These are phyloP conservation scores for Tetracentron sinense DNA, from an alignment of 164 flowering plant species.

Conservation along the genomic window DNA sequence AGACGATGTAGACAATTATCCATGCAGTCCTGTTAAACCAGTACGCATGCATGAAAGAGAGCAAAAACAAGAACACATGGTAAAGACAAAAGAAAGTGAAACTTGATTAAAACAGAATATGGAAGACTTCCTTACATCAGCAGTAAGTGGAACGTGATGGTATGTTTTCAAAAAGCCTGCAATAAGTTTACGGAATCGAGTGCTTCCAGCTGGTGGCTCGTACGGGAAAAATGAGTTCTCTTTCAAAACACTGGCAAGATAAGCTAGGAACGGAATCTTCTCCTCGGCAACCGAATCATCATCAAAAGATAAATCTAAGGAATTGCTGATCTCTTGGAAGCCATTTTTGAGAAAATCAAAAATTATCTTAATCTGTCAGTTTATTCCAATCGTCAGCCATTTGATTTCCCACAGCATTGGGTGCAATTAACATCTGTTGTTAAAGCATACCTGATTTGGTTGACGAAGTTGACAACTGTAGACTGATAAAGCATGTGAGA, in stretches of 20 bases:
- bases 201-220: conserved; percentile 92
- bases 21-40: not conserved
- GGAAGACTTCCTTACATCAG: conserved; percentile 53
- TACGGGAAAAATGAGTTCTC: conserved; percentile 65
- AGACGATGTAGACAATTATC: not conserved
- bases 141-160: conserved; percentile 75
- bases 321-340: conserved; percentile 79
- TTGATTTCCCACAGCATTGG: not conserved
- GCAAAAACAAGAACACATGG: not conserved
- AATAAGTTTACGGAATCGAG: conserved; percentile 67
- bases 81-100: not conserved
- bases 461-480: conserved; percentile 94
- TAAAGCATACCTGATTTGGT: conserved; percentile 64
- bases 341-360: conserved; percentile 92
- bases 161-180: conserved; percentile 84
- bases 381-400: conserved; percentile 15
- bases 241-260: conserved; percentile 73
- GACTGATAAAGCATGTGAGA: conserved; percentile 95
- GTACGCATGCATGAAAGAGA: not conserved
- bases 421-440: not conserved
- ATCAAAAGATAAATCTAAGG: conserved; percentile 83
- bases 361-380: conserved; percentile 76
- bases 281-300: conserved; percentile 98
- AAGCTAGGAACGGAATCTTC: conserved; percentile 94
- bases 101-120: not conserved